Evolutionary conservation across 768 basidiomycete genomes (phyloP), one percentile per base, ranked within the genome.

Genomic region (Kwoniella europaea): DNA sequence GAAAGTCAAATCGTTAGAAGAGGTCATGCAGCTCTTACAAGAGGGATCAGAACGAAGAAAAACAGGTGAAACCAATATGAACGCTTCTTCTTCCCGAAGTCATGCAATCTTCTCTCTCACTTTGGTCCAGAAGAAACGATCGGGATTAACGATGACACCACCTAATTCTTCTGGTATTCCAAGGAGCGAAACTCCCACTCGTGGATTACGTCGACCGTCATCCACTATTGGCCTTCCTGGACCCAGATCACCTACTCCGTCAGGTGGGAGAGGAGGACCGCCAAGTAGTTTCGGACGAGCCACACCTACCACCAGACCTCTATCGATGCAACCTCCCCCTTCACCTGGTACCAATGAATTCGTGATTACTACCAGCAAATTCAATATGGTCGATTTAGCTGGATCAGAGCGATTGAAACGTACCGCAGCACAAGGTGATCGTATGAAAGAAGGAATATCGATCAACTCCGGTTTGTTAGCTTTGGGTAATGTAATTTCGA

Each of bases 61-160:
- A 66, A 98, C 97, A 10, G 95, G 96, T 73, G 93, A 95, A 83
- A 99, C 97, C 42, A 93, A 94, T 80, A 98, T 98, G 96, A 99
- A 99, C 82, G 93, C 96, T 27, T 94, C 97, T 83, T 94, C 92
- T 1, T 98, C 96, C 52, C 91, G 97, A 68, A 97, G 94, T 35
- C 97, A 99, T 88, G 97, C 97, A 72, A 98, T 99, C 84, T 98
- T 99, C 85, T 98, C 96, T 50, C 86, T 99, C 63, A 97, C 93
- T 13, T 86, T 99, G 65, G 92, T 90, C 3, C 96, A 98, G 85
- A 93, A 91, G 86, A 94, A 91, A 83, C 50, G 78, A 24, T 69
- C 74, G 16, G 75, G 72, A 1, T 63, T 58, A 13, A 24, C 42
- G 9, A 18, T 53, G 9, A 69, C 75, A 1, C 16, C 69, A 10